Base-by-base conservation (phyloP, 2,329 filamentous ascomycete species). In the Biscogniauxia marginata region DNA sequence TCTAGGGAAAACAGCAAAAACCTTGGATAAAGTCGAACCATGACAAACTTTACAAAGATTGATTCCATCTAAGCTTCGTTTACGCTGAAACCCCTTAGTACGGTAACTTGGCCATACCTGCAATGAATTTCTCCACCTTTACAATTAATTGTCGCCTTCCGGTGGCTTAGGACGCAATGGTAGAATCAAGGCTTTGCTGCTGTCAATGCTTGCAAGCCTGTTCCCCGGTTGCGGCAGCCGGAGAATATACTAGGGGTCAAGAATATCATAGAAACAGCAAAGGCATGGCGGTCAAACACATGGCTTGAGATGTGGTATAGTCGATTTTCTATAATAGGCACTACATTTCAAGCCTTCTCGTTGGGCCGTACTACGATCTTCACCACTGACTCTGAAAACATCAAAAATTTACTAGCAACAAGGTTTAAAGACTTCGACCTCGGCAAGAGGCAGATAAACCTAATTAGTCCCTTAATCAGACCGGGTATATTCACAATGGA, bases 281-380 rank as follows among this genome's bases (percentile, higher is more conserved):
- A 51, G 44, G 53, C 53, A 39, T 55, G 53, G 53, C 50, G 46
- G 11, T 22, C 23, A 7, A 25, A 24, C 9, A 50, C 20, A 9
- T 50, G 47, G 47, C 23, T 55, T 22, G 34, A 50, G 3, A 46
- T 55, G 39, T 50, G 47, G 48, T 21, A 21, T n/a, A 18, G 18
- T 23, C 47, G 48, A n/a, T 55, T 50, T 43, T 23, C 21, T 7
- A 43, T 47, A 16, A 46, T 55, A 23, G 53, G 53, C 21, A 50
- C 47, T 7, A 55, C 53, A 6, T 50, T 50, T 23, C 30, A 50
- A n/a, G 24, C 20, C 43, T 34, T 34, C 2, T 23, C 53, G 4
- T 20, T 50, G 19, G 49, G 49, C 13, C 49, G 49, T 19, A 56
- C 55, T 7, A 54, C 48, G 11, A 52, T 57, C 25, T 54, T 51